A percentile compares a stretch with the other conserved stretches of the same genome.
These are phyloP conservation scores for Pseudocercospora eumusae DNA, from an alignment of 2,329 filamentous ascomycete genomes.

Conservation along the genomic window DNA sequence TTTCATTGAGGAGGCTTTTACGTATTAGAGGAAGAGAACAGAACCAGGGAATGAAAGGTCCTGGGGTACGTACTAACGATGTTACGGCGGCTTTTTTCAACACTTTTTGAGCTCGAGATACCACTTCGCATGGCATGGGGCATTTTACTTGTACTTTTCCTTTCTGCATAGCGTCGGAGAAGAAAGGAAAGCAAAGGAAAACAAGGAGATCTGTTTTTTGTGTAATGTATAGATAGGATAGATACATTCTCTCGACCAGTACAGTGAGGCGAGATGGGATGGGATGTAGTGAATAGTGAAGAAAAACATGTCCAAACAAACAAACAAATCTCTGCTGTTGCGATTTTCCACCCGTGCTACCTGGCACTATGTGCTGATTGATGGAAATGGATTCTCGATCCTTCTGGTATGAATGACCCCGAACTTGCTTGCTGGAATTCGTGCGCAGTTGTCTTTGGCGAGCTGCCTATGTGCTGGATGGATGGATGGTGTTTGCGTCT, in stretches of 20 bases:
- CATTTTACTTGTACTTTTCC: too few species aligned
- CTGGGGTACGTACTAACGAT: background rate
- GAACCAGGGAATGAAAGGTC: background rate
- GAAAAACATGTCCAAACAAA: background rate
- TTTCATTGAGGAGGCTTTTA: slow-evolving; percentile 67
- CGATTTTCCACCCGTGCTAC: background rate
- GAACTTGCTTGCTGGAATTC: too few species aligned
- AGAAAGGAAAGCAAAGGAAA: background rate
- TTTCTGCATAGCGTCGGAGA: background rate
- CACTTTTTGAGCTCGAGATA: slow-evolving; percentile 4
- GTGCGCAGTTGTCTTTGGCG: too few species aligned
- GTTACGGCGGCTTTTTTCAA: slow-evolving; percentile 8
- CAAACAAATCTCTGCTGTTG: background rate
- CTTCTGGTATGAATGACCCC: too few species aligned
- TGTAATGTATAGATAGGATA: slow-evolving; percentile 11
- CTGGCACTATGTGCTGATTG: too few species aligned
- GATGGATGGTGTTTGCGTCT: too few species aligned
- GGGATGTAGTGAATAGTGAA: background rate
- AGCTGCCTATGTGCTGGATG: too few species aligned
- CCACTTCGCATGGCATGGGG: slow-evolving; percentile 9
- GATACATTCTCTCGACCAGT: background rate
- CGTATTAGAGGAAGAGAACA: slow-evolving; percentile 35
- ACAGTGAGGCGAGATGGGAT: background rate
- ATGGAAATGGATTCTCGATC: too few species aligned
- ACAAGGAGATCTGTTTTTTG: background rate